Base-by-base conservation (phyloP, 2,329 filamentous ascomycete genomes). In the Cladosporium sp. region DNA sequence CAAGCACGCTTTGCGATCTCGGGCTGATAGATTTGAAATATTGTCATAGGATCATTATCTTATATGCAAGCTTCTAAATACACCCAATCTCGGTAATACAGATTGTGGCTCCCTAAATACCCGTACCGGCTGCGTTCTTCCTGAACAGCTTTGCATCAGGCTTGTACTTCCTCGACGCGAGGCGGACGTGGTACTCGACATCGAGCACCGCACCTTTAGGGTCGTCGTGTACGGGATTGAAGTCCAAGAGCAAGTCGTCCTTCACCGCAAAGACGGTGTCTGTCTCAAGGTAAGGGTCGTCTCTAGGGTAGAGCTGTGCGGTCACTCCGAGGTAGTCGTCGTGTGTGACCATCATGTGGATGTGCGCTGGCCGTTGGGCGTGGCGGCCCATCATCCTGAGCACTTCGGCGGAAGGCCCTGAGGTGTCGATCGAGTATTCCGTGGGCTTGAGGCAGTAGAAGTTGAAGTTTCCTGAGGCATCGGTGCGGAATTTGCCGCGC, bases 401-500 rank as follows among this genome's bases (percentile, higher is more conserved):
- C 3, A 87, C 67, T 65, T 81, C 82, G 2, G 84, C 84, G 2
- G 79, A 82, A 2, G 84, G 84, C 0, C 66, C 82, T 70, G 86
- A 83, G 61, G 75, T 74, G 0, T 82, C 81, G 49, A 84, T 78
- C 0, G 78, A 82, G 65, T 82, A 86, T 22, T 77, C 71, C 12
- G 73, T 79, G 55, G 74, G 68, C 47, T 69, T 67, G 51, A 76
- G 63, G 63, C 74, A 77, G 65, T 78, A 76, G 61, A 77, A 75
- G 45, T 67, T 61, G 70, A 89, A 92, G 14, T 77, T 76, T 1
- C 89, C 88, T 20, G 87, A 75, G 5, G 75, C 76, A 61, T 88
- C 86, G 1, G 88, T 90, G 51, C 76, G 80, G 69, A 92, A 90
- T 49, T 85, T 84, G 5, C 89, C 89, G 3, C 89, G 82, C 20